A percentile compares a stretch with the other conserved stretches of the same genome.
phyloP scores from a whole-genome alignment of 1,284 basidiomycete species.

The Cryptococcus sp. region DNA sequence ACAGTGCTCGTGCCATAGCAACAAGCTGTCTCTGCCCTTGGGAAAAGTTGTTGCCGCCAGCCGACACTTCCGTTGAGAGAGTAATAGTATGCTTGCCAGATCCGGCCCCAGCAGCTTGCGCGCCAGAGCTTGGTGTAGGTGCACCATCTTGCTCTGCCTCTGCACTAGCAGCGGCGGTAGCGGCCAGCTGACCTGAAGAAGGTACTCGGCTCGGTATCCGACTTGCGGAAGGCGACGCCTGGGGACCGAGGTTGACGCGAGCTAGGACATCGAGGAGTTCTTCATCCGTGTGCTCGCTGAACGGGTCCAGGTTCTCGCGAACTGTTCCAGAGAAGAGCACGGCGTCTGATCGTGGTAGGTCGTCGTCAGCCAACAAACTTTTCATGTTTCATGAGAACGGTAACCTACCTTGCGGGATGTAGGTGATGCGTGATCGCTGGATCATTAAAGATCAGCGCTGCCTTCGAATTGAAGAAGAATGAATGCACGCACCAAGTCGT shows the following conservation, averaged over 20 bases:
- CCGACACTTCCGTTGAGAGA: conserved; percentile 71
- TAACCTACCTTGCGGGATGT: conserved; percentile 54
- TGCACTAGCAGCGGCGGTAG: conserved; percentile 24
- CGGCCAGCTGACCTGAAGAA: conserved; percentile 23
- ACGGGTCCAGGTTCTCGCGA: conserved; percentile 84
- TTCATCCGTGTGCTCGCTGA: conserved; percentile 76
- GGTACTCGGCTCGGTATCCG: conserved; percentile 23
- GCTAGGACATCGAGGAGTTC: conserved; percentile 63
- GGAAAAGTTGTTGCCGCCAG: conserved; percentile 79
- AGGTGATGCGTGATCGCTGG: conserved; percentile 52
- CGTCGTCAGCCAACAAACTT: neutral
- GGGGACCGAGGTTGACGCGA: conserved; percentile 44
- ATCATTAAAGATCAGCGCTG: conserved; percentile 23
- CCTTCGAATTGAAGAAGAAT: neutral
- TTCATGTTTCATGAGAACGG: too few relatives aligned
- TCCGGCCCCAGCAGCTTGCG: conserved; percentile 12
- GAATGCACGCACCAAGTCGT: conserved; percentile 64
- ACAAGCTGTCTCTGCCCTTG: conserved; percentile 82
- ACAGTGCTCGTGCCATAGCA: conserved; percentile 67
- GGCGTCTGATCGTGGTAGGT: conserved; percentile 57
- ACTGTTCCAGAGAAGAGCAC: conserved; percentile 85
- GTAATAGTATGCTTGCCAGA: conserved; percentile 63
- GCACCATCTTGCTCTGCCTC: conserved; percentile 3
- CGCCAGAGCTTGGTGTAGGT: conserved; percentile 8
- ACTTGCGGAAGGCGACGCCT: conserved; percentile 18